phyloP scores from a whole-genome alignment of 306 rosid species.

The Prunus dulcis region DNA sequence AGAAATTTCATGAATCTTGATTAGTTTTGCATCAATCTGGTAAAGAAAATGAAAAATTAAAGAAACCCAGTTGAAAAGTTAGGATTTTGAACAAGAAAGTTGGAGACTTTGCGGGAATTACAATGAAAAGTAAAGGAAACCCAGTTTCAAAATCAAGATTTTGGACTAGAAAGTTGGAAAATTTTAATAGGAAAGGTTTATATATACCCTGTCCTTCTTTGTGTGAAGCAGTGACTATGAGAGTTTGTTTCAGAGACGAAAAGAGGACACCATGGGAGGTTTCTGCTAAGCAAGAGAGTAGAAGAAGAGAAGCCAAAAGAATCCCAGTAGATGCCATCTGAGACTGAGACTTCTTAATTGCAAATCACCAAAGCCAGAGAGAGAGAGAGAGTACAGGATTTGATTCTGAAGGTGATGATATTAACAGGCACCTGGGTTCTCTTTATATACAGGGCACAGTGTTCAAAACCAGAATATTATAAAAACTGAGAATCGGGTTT shows the following conservation, averaged over 20 bases:
- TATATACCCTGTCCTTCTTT: constrained; percentile 55
- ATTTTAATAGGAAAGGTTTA: neutral
- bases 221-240: constrained; percentile 66
- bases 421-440: neutral
- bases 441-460: constrained; percentile 23
- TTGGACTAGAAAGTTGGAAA: neutral
- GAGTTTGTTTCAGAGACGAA: constrained; percentile 50
- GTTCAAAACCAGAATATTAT: neutral
- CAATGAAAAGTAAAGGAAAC: neutral
- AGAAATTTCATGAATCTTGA: constrained; percentile 1
- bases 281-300: constrained; percentile 46
- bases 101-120: neutral
- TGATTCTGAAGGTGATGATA: constrained; percentile 11
- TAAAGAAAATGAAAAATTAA: neutral
- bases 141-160: neutral
- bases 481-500: neutral
- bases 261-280: constrained; percentile 52
- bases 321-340: constrained; percentile 56
- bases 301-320: constrained; percentile 47
- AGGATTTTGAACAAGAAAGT: neutral
- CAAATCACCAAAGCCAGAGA: constrained; percentile 11
- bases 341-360: neutral
- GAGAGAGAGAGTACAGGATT: constrained; percentile 1
- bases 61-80: neutral
- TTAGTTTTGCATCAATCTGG: neutral